Base-by-base conservation (phyloP, 2,329 filamentous ascomycete species). In the Diaporthe vexans region DNA sequence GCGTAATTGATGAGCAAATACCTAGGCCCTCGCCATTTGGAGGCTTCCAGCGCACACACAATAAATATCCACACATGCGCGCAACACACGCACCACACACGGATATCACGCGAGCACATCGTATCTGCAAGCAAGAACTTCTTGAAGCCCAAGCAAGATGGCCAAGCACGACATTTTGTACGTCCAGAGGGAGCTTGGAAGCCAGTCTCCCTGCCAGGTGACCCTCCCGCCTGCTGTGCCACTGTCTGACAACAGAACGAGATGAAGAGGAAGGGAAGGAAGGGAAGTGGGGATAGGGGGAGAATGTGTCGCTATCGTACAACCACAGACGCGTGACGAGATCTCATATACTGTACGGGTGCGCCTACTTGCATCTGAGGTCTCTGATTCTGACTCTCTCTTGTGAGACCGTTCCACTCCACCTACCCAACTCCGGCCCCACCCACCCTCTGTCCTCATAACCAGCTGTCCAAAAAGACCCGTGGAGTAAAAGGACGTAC, bases 281-380 rank as follows among this genome's bases (percentile, higher is more conserved):
- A 35, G 48, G 10, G 40, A 17, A 51, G 24, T 17, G 17, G 24
- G 17, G 10, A 40, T n/a, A 13, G 40, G 43, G 40, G 26, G 17
- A 65, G 24, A 19, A 51, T 35, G 61, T 35, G 21, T 43, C 61
- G 37, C 43, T 67, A 52, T 19, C 29, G 26, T 40, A 57, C 67
- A 56, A 46, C 37, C 33, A 51, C n/a, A 58, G 51, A 59, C 51
- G 58, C 68, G 51, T 72, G 76, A 76, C 75, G 74, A 80, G 78
- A 79, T 79, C 77, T 79, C 75, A 75, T 77, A 77, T 77, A 77
- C 75, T 75, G 75, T 76, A 77, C 73, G 78, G 78, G 79, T 79
- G 75, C 73, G 77, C 77, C 78, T 78, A 72, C 70, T 65, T 78
- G 77, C 78, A 79, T 76, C 40, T 33, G 19, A 74, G 59, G 73